Base-by-base conservation (phyloP, 805 yeast species). In the Wickerhamomyces rabaulensis region DNA sequence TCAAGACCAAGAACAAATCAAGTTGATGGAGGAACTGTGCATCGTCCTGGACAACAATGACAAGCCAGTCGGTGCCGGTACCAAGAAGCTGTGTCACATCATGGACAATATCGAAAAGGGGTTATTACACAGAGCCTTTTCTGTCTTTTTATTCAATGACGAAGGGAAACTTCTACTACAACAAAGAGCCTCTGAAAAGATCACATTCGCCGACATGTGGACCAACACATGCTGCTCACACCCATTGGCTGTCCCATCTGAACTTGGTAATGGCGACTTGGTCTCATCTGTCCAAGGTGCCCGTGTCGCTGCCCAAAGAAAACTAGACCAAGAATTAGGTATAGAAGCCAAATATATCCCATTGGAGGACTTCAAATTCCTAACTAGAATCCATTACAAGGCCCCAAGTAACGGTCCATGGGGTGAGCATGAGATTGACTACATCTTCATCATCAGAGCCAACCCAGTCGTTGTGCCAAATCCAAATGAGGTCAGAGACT, bases 171-270 rank as follows among this genome's bases (percentile, higher is more conserved):
- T 94, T 51, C 74, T 94, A 48, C 73, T 94, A 55, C 99, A 94
- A 70, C 97, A 92, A 70, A 81, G 99, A 57, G 98, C 99, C 0
- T 81, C 82, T 42, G 98, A 94, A 64, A 94, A 94, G 66, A 94
- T 94, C 69, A 94, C 99, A 1, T 94, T 94, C 67, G 95, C 98
- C 1, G 81, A 81, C 48, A 82, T 91, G 84, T 94, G 99, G 99
- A 94, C 99, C 22, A 94, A 94, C 66, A 94, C 99, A 2, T 94
- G 99, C 69, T 94, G 99, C 66, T 91, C 98, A 1, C 99, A 94
- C 65, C 99, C 99, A 9, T 73, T 94, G 44, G 89, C 96, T 45
- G 79, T 89, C 31, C 76, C 82, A 35, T 70, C 79, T 33, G 99
- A 94, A 66, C 71, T 90, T 62, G 97, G 97, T 10, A 61, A 70